Percentiles rank a stretch among this genome's conserved stretches.
Evolutionary conservation across 2,329 filamentous ascomycete species (phyloP).

Genomic region (Beauveria australis): DNA sequence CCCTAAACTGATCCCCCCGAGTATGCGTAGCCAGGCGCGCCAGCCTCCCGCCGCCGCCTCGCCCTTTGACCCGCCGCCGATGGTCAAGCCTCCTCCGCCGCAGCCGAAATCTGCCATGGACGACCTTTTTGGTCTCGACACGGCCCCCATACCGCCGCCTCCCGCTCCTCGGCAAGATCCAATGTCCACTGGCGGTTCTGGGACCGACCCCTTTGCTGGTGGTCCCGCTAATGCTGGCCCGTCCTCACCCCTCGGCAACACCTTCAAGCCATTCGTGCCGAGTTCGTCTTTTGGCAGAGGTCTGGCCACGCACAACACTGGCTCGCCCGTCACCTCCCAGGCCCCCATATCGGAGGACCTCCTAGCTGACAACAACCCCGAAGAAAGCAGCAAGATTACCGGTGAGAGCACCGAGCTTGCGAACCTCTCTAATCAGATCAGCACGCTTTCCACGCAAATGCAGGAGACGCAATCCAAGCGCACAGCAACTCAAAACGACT

Average conservation of each 20-base stretch:
- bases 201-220: slow-evolving; percentile 54
- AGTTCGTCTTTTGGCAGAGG: slow-evolving; percentile 87
- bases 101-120: slow-evolving; percentile 75
- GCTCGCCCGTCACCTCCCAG: slow-evolving; percentile 41
- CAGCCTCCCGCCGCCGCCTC: slow-evolving; percentile 28
- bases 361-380: slow-evolving; percentile 81
- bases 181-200: slow-evolving; percentile 69
- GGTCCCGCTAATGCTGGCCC: slow-evolving; percentile 47
- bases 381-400: slow-evolving; percentile 79
- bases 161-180: slow-evolving; percentile 50
- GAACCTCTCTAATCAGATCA: slow-evolving; percentile 92
- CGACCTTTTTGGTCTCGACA: slow-evolving; percentile 86
- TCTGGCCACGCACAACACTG: slow-evolving; percentile 68
- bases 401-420: slow-evolving; percentile 87
- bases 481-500: slow-evolving; percentile 67
- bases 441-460: slow-evolving; percentile 85
- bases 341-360: slow-evolving; percentile 66
- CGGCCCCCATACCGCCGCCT: slow-evolving; percentile 36
- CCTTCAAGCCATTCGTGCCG: slow-evolving; percentile 86
- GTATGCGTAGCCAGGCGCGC: slow-evolving; percentile 60
- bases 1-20: slow-evolving; percentile 74
- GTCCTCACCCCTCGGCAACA: slow-evolving; percentile 38
- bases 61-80: slow-evolving; percentile 41
- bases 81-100: slow-evolving; percentile 28
- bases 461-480: slow-evolving; percentile 85